Evolutionary conservation across 169 alveolate species (phyloP), one percentile per base, ranked within the genome.

Genomic region (Plasmodium gaboni): DNA sequence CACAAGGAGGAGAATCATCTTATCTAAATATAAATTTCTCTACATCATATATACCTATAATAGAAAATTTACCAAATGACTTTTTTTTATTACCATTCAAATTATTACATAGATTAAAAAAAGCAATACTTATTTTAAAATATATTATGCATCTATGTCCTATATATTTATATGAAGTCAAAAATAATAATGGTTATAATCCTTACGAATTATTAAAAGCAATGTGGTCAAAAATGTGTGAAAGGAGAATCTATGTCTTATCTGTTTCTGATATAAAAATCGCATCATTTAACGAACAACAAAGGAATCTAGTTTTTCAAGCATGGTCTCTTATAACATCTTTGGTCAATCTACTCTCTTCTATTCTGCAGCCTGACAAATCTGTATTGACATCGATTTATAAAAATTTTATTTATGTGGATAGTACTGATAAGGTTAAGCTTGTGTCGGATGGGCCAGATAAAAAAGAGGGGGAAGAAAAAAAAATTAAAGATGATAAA

Each of bases 291-390:
- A 78, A 42, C 53, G 38, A 78, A 6, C 46, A 13, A 19, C 89
- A 78, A 69, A 78, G 53, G 26, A 78, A 78, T 65, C 48, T 78
- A 17, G 22, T 78, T 19, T 22, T 13, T 6, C 89, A 78, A 24
- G 89, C 71, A n/a, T 78, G 89, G 89, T 24, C 89, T 12, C 89
- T 78, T 55, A 78, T 78, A 32, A 78, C 89, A 10, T 55, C 89
- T 3, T 44, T 78, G 9, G 17, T 78, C 3, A 32, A 78, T 59
- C 10, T 51, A 10, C 7, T 78, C 2, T 13, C 67, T 1, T 78
- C 89, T 19, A 65, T 65, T 48, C 32, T 78, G 24, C 60, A 60
- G 1, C 74, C 89, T 7, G 89, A 78, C 10, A 68, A 51, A 22
- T 78, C 89, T 12, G 70, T 78, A 32, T 46, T 78, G 22, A 78